A percentile compares a stretch with the other conserved stretches of the same genome.
Conservation (phyloP, 2,329 filamentous ascomycete species). For the Chrysoporthe deuterocubensis region DNA sequence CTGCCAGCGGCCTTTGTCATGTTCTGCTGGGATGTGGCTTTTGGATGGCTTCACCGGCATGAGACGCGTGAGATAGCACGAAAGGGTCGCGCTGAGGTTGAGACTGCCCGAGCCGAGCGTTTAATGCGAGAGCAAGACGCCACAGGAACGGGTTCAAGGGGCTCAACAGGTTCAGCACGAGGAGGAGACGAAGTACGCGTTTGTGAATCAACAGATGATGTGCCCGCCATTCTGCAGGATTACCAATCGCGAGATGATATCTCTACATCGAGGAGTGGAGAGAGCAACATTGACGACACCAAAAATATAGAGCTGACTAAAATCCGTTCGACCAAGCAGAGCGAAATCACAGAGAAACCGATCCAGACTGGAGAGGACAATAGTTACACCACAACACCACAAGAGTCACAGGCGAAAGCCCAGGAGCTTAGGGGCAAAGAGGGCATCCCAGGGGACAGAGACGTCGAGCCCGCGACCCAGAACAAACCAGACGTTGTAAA, state of each 20-base stretch:
- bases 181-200: neutral
- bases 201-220: neutral
- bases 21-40: conserved; percentile 68
- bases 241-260: conserved; percentile 3
- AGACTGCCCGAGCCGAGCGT: conserved; percentile 46
- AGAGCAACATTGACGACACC: conserved; percentile 31
- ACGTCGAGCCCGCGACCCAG: conserved; percentile 4
- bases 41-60: conserved; percentile 65
- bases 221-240: neutral
- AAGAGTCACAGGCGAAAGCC: neutral
- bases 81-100: conserved; percentile 55
- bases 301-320: conserved; percentile 10
- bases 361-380: neutral
- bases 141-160: conserved; percentile 8
- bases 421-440: neutral
- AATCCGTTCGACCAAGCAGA: neutral
- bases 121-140: conserved; percentile 40
- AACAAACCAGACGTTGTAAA: neutral
- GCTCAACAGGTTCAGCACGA: neutral
- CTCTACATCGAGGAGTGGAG: conserved; percentile 8
- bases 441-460: neutral
- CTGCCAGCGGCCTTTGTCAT: conserved; percentile 70
- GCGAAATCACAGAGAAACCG: neutral
- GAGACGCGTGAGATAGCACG: conserved; percentile 67
- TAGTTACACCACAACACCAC: neutral